A percentile compares a stretch with the other conserved stretches of the same genome.
Evolutionary conservation across 345 rosid species (phyloP).

Genomic region (Cardamine resedifolia): DNA sequence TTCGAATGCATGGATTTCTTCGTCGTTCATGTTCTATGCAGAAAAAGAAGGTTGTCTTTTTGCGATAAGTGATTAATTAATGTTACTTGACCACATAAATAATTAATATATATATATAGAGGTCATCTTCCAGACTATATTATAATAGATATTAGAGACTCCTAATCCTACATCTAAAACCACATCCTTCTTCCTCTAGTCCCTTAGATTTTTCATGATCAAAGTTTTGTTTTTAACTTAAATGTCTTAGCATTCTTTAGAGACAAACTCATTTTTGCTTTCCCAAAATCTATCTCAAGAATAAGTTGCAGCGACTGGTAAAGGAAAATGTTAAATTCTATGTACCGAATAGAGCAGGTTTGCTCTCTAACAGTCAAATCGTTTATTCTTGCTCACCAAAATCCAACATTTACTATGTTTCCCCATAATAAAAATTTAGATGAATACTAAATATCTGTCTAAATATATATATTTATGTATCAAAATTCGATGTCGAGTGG

Average conservation of each 20-base stretch:
- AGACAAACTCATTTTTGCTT: not conserved
- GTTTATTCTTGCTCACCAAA: not conserved
- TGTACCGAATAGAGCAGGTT: not conserved
- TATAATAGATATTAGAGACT: too few species aligned
- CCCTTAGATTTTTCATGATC: too few species aligned
- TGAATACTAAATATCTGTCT: too few species aligned
- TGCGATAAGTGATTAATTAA: slow-evolving; percentile 22
- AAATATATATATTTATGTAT: not conserved
- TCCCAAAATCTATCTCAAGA: not conserved
- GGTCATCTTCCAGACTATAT: too few species aligned
- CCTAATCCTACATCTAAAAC: too few species aligned
- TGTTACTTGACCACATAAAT: not conserved
- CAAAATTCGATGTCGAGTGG: slow-evolving; percentile 8
- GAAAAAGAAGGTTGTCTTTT: slow-evolving; percentile 41
- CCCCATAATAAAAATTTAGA: too few species aligned
- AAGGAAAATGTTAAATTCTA: not conserved
- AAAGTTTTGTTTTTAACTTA: not conserved
- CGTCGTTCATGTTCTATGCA: slow-evolving; percentile 39
- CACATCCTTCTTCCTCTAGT: too few species aligned
- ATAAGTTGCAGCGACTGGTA: not conserved
- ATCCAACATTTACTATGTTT: not conserved
- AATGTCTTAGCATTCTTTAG: too few species aligned
- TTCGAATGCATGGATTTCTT: slow-evolving; percentile 40
- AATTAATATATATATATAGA: not conserved
- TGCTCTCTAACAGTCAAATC: not conserved